These are phyloP conservation scores for Acanthamoeba lenticulata DNA, from an alignment of 208 protist species.

Conservation along the genomic window DNA sequence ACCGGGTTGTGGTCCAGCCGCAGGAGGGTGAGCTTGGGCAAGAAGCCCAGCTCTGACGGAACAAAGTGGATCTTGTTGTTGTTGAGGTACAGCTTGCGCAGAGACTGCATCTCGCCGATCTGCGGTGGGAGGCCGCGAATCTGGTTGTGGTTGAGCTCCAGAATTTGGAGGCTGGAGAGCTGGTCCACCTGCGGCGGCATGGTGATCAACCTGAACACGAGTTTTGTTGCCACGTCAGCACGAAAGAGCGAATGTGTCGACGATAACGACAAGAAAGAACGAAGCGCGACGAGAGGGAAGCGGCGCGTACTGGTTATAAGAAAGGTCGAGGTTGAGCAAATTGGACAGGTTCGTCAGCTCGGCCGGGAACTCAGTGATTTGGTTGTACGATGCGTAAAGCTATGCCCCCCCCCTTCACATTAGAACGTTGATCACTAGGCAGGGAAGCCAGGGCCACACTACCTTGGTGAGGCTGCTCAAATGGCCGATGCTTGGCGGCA, in stretches of 20 bases:
- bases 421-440: not conserved
- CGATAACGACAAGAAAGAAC: not conserved
- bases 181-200: conserved; percentile 23
- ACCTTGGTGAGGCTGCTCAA: conserved; percentile 42
- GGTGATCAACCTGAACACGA: not conserved
- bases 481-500: not conserved
- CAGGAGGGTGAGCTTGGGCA: conserved; percentile 37
- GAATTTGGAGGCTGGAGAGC: not conserved
- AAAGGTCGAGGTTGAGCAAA: not conserved
- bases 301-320: not conserved
- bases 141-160: conserved; percentile 47
- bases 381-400: conserved; percentile 21
- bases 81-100: conserved; percentile 47
- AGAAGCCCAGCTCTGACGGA: not conserved
- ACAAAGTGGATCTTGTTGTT: conserved; percentile 56
- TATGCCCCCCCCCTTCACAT: not conserved
- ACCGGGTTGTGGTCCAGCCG: conserved; percentile 36
- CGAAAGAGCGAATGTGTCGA: not conserved
- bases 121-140: conserved; percentile 3
- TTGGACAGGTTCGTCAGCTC: not conserved
- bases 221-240: too few relatives aligned
- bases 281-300: not conserved
- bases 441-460: not conserved
- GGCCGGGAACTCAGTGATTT: conserved; percentile 14
- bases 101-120: conserved; percentile 22